phyloP scores from a whole-genome alignment of 306 rosid genomes.

The Abrus precatorius region DNA sequence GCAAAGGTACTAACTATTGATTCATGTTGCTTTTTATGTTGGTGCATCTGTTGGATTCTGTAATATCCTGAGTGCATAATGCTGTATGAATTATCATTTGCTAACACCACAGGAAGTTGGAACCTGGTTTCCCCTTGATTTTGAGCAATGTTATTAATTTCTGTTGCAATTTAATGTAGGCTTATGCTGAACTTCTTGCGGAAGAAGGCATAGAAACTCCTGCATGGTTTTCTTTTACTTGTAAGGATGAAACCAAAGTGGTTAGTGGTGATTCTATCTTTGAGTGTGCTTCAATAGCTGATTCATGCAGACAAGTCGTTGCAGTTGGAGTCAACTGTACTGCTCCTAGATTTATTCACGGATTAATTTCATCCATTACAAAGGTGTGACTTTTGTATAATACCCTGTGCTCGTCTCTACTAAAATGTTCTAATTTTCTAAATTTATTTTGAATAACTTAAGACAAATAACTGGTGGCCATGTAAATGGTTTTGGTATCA shows the following conservation, averaged over 20 bases:
- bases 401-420: neutral
- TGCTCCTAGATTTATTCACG: constrained; percentile 83
- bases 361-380: constrained; percentile 65
- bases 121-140: constrained; percentile 15
- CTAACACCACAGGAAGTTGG: neutral
- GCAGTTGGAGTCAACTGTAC: constrained; percentile 94
- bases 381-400: constrained; percentile 57
- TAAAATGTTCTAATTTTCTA: neutral
- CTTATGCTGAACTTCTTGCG: constrained; percentile 77
- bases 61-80: neutral
- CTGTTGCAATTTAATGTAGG: constrained; percentile 56
- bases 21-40: neutral
- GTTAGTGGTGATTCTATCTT: constrained; percentile 80
- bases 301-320: constrained; percentile 69
- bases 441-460: neutral
- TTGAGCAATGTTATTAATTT: neutral
- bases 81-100: neutral
- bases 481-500: neutral
- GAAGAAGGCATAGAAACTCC: constrained; percentile 85
- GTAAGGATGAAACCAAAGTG: constrained; percentile 77
- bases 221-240: constrained; percentile 87
- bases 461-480: neutral
- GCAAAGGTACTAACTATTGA: constrained; percentile 65
- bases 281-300: constrained; percentile 81
- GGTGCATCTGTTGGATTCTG: neutral